Base-by-base conservation (phyloP, 345 rosid genomes). In the Erysimum cheiranthoides region DNA sequence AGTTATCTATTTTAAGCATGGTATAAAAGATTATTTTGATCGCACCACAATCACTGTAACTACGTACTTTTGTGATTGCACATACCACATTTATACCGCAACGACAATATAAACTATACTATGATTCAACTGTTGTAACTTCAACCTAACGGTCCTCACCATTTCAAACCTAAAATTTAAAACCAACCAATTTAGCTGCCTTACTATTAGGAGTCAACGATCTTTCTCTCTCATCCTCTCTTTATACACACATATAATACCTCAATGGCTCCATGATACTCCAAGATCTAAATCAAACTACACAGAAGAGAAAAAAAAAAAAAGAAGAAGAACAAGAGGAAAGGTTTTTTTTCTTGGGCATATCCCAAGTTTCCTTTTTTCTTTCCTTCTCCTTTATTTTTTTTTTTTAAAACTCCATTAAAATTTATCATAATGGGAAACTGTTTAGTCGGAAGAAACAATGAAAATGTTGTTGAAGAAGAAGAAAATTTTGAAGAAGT, bases 291-390 rank as follows among this genome's bases (percentile, higher is more conserved):
- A 36, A 58, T 58, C 62, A 4, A 32, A 46, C 28, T 38, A 49
- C 62, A 53, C 45, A 31, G 5, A 68, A 40, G 35, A 40, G 4
- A 31, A 64, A 18, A 21, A 1, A 18, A 21, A 1, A 21, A 45
- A 5, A 63, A 32, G 34, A 52, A 53, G 51, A 61, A 38, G 34
- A 63, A 70, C 7, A 62, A 53, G 57, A 25, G 30, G 36, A 61
- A 67, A 38, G 58, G 5, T 32, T 67, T 76, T 27, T 75, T 75
- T 75, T 61, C 74, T 61, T 69, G 75, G 80, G 80, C 14, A 43
- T 61, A 60, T 51, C 75, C 79, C 70, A 69, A 76, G 79, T 76
- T 75, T 61, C 75, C 59, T 53, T 76, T 67, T 67, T 59, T 67
- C 52, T 39, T 50, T 56, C 10, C 14, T 53, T 59, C 10, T 61